phyloP scores from a whole-genome alignment of 257 asterid genomes.

The Ehretia macrophylla region DNA sequence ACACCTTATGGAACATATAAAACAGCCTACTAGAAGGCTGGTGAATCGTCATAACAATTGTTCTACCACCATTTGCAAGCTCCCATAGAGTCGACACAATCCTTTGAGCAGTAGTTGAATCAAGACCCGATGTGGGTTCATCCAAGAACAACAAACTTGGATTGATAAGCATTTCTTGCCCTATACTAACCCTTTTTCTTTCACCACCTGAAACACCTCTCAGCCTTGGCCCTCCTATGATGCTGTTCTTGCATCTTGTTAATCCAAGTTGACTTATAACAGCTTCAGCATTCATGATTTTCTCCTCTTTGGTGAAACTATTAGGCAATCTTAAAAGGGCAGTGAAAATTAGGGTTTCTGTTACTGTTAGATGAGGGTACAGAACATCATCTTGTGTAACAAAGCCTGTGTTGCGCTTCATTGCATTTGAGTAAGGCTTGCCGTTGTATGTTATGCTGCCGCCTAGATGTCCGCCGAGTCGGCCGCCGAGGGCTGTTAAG shows the following conservation, averaged over 20 bases:
- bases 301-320: conserved; percentile 29
- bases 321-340: conserved; percentile 68
- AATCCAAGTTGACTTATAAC: conserved; percentile 60
- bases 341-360: conserved; percentile 65
- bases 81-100: conserved; percentile 64
- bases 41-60: conserved; percentile 73
- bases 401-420: conserved; percentile 72
- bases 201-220: conserved; percentile 87
- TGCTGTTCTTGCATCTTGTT: conserved; percentile 42
- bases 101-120: conserved; percentile 73
- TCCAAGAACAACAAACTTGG: conserved; percentile 70
- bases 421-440: conserved; percentile 46
- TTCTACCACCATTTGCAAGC: conserved; percentile 57
- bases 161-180: conserved; percentile 81
- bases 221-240: conserved; percentile 38
- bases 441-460: conserved; percentile 58
- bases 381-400: conserved; percentile 79
- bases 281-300: conserved; percentile 42
- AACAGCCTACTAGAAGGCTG: conserved; percentile 81
- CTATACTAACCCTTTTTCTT: conserved; percentile 75
- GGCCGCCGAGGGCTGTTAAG: conserved; percentile 71
- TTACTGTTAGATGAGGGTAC: conserved; percentile 73
- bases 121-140: conserved; percentile 86
- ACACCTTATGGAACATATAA: conserved; percentile 73
- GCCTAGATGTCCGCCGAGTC: conserved; percentile 37